Evolutionary conservation across 495 filamentous ascomycete genomes (phyloP).

Genomic region (Podospora fimiseda): DNA sequence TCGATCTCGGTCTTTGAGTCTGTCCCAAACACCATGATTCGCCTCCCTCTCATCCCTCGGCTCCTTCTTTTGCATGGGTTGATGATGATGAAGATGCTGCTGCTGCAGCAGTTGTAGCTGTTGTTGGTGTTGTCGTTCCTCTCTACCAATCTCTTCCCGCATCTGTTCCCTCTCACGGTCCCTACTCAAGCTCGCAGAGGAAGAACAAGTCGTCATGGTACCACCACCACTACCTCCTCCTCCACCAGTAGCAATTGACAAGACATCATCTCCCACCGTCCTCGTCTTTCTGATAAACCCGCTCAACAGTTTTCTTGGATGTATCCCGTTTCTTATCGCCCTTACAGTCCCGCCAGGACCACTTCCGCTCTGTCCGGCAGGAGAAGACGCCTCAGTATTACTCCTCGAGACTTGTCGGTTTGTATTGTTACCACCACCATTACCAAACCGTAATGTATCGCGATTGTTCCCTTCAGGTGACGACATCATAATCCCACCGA

Average conservation of each 20-base stretch:
- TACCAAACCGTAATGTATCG: not conserved
- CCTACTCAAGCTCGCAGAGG: too few relatives aligned
- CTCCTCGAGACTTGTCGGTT: slow-evolving; percentile 35
- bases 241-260: too few relatives aligned
- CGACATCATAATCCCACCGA: not conserved
- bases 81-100: too few relatives aligned
- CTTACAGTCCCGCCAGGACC: slow-evolving; percentile 35
- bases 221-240: too few relatives aligned
- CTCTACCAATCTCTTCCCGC: slow-evolving; percentile 2
- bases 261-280: slow-evolving; percentile 23
- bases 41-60: too few relatives aligned
- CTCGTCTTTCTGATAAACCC: slow-evolving; percentile 40
- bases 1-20: slow-evolving; percentile 24
- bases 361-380: slow-evolving; percentile 15
- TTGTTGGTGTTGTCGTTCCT: too few relatives aligned
- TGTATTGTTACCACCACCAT: slow-evolving; percentile 33
- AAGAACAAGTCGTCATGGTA: slow-evolving; percentile 7
- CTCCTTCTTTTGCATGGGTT: too few relatives aligned
- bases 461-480: not conserved
- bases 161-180: slow-evolving; percentile 17
- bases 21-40: slow-evolving; percentile 12
- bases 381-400: slow-evolving; percentile 28
- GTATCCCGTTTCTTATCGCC: slow-evolving; percentile 30
- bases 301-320: slow-evolving; percentile 42
- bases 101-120: too few relatives aligned